Base-by-base conservation (phyloP, 1,284 basidiomycete genomes). In the Microbotryum scabiosae region DNA sequence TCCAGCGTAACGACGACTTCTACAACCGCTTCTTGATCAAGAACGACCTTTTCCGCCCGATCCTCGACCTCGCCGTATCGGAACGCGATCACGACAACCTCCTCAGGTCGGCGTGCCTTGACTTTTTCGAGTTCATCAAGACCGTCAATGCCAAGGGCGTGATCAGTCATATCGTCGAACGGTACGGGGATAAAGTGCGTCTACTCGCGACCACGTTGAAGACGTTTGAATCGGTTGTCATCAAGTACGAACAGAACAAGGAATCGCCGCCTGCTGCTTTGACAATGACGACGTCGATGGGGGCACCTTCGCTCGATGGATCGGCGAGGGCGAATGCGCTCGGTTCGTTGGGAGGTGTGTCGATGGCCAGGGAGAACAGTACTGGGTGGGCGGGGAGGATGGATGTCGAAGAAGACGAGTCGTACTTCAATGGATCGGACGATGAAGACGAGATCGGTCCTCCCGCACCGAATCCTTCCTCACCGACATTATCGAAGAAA, bases 21-120 rank as follows among this genome's bases (percentile, higher is more conserved):
- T 83, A 90, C 63, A 85, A 88, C 70, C 82, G 82, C 46, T 86
- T 91, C 73, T 80, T 97, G 54, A 82, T 87, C 74, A 93, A 93
- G 78, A 81, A 88, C 66, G 88, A 92, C 69, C 78, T 92, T 23
- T 79, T 96, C 64, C 82, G 83, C 65, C 87, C 90, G 7, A 84
- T 97, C 62, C 77, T 97, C 56, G 84, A 88, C 59, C 78, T 97
- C 60, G 86, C 90, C 30, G 75, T 87, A 43, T 82, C 82, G 55
- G 94, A 97, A 75, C 86, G 86, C 32, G 80, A 81, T 51, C 81
- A 88, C 61, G 94, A 98, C 76, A 98, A 94, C 75, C 81, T 99
- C 66, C 79, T 98, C 51, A 88, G 86, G 70, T 93, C 91, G 66
- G 89, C 93, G 21, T 97, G 90, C 78, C 85, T 96, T 72, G 94